Evolutionary conservation across 345 rosid species (phyloP), one percentile per base, ranked within the genome.

Genomic region (Pistacia atlantica): DNA sequence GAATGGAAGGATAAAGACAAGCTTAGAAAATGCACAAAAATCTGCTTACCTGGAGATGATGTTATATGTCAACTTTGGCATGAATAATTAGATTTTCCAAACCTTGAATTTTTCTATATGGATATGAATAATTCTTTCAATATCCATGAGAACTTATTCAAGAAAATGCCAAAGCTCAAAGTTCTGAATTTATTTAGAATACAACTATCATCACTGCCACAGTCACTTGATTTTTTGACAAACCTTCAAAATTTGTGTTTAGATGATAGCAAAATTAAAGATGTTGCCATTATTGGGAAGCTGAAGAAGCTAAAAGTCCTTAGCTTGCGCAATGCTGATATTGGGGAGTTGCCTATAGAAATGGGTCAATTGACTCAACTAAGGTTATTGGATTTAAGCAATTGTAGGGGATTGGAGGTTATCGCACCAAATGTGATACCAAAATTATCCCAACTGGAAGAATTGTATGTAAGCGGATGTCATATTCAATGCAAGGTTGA

Each of bases 211-310:
- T 70, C 72, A 10, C 18, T 74, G 8, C 84, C 80, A 3, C 0
- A 18, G 0, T 77, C 85, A 22, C 10, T 78, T n/a, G 4, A 16
- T 20, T 1, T 20, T 6, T 51, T 74, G 3, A 4, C 0, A n/a
- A 38, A 74, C 28, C 79, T 84, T 37, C 68, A 57, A 28, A 74
- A 80, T 0, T 42, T 81, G n/a, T 75, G 64, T 55, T 57, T 84
- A 9, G 77, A 68, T 20, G 4, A 17, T 0, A 71, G 76, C 14
- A 4, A 0, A 2, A 0, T 73, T 0, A 22, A 58, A 46, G 80
- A 80, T 31, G 56, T 77, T 1, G 5, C 67, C 4, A 0, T 31
- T 0, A 1, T 83, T 65, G 77, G 58, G 58, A 13, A 79, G 3
- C 54, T 77, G 0, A 56, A 79, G 75, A 49, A 62, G 4, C 49